Base-by-base conservation (phyloP, 805 yeast species). In the Torulaspora quercuum region DNA sequence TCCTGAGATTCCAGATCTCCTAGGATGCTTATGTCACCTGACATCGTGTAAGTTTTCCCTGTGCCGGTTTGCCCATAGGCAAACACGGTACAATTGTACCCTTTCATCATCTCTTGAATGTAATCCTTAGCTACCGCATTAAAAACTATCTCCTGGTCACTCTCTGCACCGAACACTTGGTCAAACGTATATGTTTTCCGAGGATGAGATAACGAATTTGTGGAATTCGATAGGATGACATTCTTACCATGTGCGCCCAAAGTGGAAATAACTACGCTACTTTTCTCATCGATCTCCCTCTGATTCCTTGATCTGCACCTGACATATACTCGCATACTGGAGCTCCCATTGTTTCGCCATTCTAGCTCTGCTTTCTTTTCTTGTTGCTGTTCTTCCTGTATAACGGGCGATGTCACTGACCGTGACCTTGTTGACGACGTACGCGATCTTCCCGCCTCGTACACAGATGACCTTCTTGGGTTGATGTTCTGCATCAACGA, bases 1-100 rank as follows among this genome's bases (percentile, higher is more conserved):
- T 49, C 53, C 20, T 33, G 41, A 5, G 55, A 62, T 9, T 45
- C 54, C 24, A 48, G 32, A 37, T 49, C 54, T 58, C 65, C 48
- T 51, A 67, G 21, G 65, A 65, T 42, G 54, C 75, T 47, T 20
- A 79, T 72, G 33, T 82, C 82, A 5, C 94, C 92, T 5, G 81
- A 75, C 88, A 76, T 75, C 5, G 82, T 65, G 52, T 76, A 75
- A 0, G 95, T 84, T 52, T 84, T 85, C 11, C 94, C 94, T 0
- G 92, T 82, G 6, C 94, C 95, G 0, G 94, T 85, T 57, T 84
- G 94, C 1, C 95, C 95, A 63, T 87, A 86, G 0, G 94, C 92
- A 53, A 85, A 75, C 8, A 84, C 72, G 0, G 94, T 81, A 42
- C 86, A 85, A 53, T 84, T 84, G 53, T 80, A 81, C 12, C 88